phyloP scores from a whole-genome alignment of 805 yeast genomes.

The Candida xyloterini region DNA sequence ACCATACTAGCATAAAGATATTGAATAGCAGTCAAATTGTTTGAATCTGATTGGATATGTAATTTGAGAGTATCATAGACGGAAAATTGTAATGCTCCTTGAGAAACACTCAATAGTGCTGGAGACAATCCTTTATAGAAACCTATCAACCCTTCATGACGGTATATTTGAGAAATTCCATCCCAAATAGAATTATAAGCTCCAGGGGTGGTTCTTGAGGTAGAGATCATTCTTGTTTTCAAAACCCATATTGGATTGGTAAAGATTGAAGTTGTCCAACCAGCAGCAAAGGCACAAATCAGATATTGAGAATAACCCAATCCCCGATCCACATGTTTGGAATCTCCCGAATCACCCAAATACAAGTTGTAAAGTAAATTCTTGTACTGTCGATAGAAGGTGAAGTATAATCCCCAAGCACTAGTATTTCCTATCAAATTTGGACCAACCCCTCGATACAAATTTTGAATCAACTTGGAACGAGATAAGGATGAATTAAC shows the following conservation, averaged over 20 bases:
- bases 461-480: conserved; percentile 24
- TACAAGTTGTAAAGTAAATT: conserved; percentile 14
- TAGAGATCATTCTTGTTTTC: conserved; percentile 81
- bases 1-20: conserved; percentile 64
- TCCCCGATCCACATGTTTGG: conserved; percentile 35
- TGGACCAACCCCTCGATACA: conserved; percentile 76
- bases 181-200: conserved; percentile 58
- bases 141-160: conserved; percentile 59
- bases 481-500: conserved; percentile 7
- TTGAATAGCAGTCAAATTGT: conserved; percentile 45
- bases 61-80: conserved; percentile 76
- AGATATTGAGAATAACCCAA: conserved; percentile 47
- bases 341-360: conserved; percentile 4
- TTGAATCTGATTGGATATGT: conserved; percentile 21
- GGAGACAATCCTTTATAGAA: conserved; percentile 83
- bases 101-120: conserved; percentile 75
- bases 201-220: conserved; percentile 39
- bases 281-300: conserved; percentile 63
- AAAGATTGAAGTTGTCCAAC: conserved; percentile 65
- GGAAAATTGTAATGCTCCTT: conserved; percentile 85
- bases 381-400: conserved; percentile 66
- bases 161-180: conserved; percentile 51
- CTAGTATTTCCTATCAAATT: conserved; percentile 79
- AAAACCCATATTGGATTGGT: conserved; percentile 97
- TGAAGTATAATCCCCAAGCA: conserved; percentile 89